A percentile compares a stretch with the other conserved stretches of the same genome.
phyloP scores from a whole-genome alignment of 2,329 filamentous ascomycete genomes.

The Fusarium nodosum region DNA sequence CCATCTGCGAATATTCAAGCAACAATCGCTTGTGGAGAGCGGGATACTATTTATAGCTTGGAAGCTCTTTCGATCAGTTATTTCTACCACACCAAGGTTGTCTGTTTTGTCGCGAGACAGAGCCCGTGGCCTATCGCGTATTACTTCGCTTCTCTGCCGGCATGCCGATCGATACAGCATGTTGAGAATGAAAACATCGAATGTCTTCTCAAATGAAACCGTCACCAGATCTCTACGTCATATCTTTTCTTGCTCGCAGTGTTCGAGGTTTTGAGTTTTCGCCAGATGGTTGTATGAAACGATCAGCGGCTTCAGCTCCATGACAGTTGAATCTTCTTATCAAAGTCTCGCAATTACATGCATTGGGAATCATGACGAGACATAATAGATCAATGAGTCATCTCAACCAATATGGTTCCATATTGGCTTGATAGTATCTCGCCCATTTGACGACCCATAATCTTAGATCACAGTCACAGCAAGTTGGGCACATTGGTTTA shows the following conservation, averaged over 20 bases:
- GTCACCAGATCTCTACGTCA: neutral
- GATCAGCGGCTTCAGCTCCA: slow-evolving; percentile 5
- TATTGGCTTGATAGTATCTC: neutral
- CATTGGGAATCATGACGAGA: neutral
- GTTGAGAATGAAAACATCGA: neutral
- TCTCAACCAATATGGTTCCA: neutral
- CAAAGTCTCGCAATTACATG: neutral
- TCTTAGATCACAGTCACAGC: neutral
- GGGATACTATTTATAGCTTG: neutral
- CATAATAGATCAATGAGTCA: neutral
- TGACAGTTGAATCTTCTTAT: neutral
- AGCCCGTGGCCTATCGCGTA: slow-evolving; percentile 1
- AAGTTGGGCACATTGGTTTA: neutral
- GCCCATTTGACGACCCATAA: neutral
- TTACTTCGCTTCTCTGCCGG: slow-evolving; percentile 12
- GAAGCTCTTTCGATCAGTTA: neutral
- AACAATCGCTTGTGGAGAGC: neutral
- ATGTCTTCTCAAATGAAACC: neutral
- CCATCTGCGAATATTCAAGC: neutral
- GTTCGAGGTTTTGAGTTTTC: neutral
- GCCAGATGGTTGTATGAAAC: neutral
- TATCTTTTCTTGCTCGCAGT: neutral
- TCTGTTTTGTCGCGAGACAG: neutral
- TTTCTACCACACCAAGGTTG: neutral
- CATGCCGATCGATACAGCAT: neutral